Conservation (phyloP, 1,139 yeast genomes). For the Blastobotrys aristatus region DNA sequence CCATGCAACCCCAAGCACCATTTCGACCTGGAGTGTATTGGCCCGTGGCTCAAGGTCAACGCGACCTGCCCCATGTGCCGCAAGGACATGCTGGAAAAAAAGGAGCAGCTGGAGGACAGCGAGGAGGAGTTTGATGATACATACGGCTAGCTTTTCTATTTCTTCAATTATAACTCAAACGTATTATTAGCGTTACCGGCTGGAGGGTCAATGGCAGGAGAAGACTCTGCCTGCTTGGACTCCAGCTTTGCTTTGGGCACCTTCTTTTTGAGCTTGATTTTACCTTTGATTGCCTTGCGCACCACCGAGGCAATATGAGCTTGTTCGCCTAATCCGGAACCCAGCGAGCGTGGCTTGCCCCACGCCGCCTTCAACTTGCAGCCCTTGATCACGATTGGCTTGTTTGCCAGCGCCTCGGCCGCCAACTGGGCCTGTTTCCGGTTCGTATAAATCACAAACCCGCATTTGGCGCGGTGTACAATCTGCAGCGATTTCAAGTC, state of each 20-base stretch:
- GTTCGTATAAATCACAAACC: slow-evolving; percentile 51
- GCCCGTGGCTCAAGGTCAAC: slow-evolving; percentile 79
- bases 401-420: slow-evolving; percentile 34
- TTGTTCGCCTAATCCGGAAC: slow-evolving; percentile 45
- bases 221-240: slow-evolving; percentile 1
- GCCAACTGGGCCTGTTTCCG: slow-evolving; percentile 52
- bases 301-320: slow-evolving; percentile 52
- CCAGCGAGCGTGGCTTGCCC: slow-evolving; percentile 55
- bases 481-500: slow-evolving; percentile 46
- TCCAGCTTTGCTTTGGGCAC: not conserved
- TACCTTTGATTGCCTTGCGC: slow-evolving; percentile 46
- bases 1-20: slow-evolving; percentile 71
- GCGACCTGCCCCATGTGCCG: slow-evolving; percentile 88
- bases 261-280: slow-evolving; percentile 9
- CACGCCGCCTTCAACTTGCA: slow-evolving; percentile 58
- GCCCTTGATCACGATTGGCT: slow-evolving; percentile 40
- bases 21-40: slow-evolving; percentile 85
- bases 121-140: slow-evolving; percentile 73
- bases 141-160: slow-evolving; percentile 68
- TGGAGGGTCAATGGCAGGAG: not conserved
- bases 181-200: not conserved
- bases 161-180: not conserved
- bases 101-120: slow-evolving; percentile 50
- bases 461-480: slow-evolving; percentile 62
- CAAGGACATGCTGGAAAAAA: slow-evolving; percentile 55